These are phyloP conservation scores for Neurospora africana DNA, from an alignment of 495 filamentous ascomycete genomes.

Conservation along the genomic window DNA sequence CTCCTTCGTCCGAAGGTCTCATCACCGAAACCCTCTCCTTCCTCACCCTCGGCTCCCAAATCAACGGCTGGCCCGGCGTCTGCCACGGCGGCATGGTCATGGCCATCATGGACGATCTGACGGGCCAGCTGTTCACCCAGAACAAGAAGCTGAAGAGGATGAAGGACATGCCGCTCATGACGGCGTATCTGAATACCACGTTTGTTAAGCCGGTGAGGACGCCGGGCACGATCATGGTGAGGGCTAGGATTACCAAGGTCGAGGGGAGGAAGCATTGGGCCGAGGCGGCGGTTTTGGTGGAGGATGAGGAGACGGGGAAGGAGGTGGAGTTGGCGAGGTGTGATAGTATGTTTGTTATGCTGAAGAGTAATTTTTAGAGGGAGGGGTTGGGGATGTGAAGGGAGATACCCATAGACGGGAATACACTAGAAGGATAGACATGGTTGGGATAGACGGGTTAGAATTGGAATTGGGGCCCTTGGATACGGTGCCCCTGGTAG, in stretches of 20 bases:
- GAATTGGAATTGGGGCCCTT: background rate
- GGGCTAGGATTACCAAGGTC: constrained; percentile 25
- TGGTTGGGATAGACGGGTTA: background rate
- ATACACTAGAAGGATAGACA: background rate
- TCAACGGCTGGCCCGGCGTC: constrained; percentile 49
- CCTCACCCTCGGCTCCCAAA: constrained; percentile 39
- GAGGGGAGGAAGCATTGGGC: constrained; percentile 39
- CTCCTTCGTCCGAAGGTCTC: constrained; percentile 9
- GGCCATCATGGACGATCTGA: constrained; percentile 45
- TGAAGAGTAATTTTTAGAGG: constrained; percentile 15
- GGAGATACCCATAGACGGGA: background rate
- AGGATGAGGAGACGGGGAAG: constrained; percentile 16
- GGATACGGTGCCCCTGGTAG: background rate
- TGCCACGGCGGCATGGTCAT: constrained; percentile 52
- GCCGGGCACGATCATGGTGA: constrained; percentile 41
- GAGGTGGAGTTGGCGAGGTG: constrained; percentile 33
- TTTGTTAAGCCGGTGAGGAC: constrained; percentile 46
- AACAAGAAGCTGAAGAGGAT: constrained; percentile 28
- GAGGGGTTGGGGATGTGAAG: background rate
- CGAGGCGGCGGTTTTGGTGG: constrained; percentile 33
- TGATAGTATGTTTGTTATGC: constrained; percentile 35
- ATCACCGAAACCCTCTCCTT: constrained; percentile 36
- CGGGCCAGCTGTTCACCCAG: constrained; percentile 39
- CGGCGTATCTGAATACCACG: constrained; percentile 47
- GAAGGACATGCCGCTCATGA: constrained; percentile 27